Conservation (phyloP, 371 early-diverging fungal species). For the Coemansia sp. region DNA sequence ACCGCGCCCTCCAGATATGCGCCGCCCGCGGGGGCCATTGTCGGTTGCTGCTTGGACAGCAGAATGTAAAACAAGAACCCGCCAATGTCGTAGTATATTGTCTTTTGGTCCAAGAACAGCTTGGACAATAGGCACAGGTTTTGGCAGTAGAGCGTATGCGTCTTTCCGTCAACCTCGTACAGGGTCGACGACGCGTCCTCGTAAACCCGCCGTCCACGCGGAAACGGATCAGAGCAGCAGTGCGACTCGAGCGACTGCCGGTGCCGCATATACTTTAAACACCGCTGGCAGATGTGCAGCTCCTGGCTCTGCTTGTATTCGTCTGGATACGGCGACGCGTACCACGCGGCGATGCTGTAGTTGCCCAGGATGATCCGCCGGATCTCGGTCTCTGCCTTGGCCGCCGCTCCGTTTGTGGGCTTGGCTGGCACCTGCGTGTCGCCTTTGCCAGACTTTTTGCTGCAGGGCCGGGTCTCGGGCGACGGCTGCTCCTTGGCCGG, state of each 20-base stretch:
- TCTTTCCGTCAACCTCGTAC: constrained; percentile 90
- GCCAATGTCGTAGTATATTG: constrained; percentile 50
- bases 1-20: constrained; percentile 17
- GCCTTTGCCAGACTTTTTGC: not conserved
- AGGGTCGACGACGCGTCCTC: constrained; percentile 73
- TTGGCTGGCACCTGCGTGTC: not conserved
- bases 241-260: constrained; percentile 50
- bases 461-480: not conserved
- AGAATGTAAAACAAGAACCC: constrained; percentile 56
- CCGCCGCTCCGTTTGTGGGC: not conserved
- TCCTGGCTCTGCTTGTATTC: constrained; percentile 68
- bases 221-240: constrained; percentile 61
- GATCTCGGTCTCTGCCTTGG: constrained; percentile 12
- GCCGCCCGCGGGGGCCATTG: constrained; percentile 47
- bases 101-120: constrained; percentile 53
- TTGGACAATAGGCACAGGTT: constrained; percentile 50
- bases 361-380: constrained; percentile 62
- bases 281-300: constrained; percentile 89
- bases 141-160: constrained; percentile 61
- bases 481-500: not conserved
- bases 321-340: constrained; percentile 92
- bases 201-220: constrained; percentile 91
- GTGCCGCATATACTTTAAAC: constrained; percentile 68
- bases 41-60: constrained; percentile 72
- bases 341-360: constrained; percentile 84